Percentiles rank a stretch among this genome's conserved stretches.
These are phyloP conservation scores for Triticum dicoccoides DNA, from an alignment of 176 grass and related monocot species.

Conservation along the genomic window DNA sequence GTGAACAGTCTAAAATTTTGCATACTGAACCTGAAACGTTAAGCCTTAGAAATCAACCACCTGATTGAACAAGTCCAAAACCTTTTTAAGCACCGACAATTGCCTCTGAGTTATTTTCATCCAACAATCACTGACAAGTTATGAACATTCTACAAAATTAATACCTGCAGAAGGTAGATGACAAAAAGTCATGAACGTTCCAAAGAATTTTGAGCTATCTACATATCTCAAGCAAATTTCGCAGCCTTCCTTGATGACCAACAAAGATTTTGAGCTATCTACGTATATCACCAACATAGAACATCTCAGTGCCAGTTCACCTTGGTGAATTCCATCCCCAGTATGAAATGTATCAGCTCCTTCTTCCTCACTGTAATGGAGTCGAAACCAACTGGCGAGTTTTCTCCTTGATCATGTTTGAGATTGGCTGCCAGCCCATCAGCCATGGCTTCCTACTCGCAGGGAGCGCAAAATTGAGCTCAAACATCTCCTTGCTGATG, in stretches of 20 bases:
- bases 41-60: not conserved
- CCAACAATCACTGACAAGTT: not conserved
- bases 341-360: not conserved
- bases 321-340: not conserved
- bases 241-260: not conserved
- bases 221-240: not conserved
- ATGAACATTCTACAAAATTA: not conserved
- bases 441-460: slow-evolving; percentile 81
- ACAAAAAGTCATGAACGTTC: not conserved
- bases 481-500: slow-evolving; percentile 97
- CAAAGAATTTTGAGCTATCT: not conserved
- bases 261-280: not conserved
- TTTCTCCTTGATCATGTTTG: slow-evolving; percentile 43
- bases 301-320: not conserved
- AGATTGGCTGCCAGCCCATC: slow-evolving; percentile 89
- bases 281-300: no score
- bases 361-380: slow-evolving; percentile 1
- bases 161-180: not conserved
- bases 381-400: not conserved
- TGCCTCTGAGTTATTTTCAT: not conserved
- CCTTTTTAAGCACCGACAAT: not conserved
- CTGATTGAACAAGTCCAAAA: not conserved
- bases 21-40: not conserved
- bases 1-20: not conserved
- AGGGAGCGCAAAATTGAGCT: slow-evolving; percentile 73